Evolutionary conservation across 2,329 filamentous ascomycete genomes (phyloP).

Genomic region (Neonectria sp.): DNA sequence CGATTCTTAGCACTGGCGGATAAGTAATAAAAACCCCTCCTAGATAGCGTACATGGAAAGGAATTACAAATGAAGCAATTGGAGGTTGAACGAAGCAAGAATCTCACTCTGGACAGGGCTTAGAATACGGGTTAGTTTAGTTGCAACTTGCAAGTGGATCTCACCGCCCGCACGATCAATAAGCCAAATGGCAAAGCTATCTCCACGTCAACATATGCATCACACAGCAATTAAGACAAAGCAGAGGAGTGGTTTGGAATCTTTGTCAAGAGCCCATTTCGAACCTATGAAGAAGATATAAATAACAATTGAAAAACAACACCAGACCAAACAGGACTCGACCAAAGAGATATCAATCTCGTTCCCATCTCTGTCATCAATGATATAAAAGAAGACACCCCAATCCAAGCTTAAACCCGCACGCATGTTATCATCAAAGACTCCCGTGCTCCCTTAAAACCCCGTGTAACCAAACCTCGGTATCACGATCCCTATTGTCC

Average conservation of each 20-base stretch:
- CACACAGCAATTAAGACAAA: not conserved
- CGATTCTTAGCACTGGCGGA: not conserved
- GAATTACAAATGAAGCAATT: too few relatives aligned
- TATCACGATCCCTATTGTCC: slow-evolving; percentile 42
- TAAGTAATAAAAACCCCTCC: not conserved
- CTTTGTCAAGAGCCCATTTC: not conserved
- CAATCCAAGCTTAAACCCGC: slow-evolving; percentile 24
- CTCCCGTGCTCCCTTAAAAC: slow-evolving; percentile 13
- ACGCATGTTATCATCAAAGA: slow-evolving; percentile 26
- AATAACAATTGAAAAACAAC: slow-evolving; percentile 1
- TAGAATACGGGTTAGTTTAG: not conserved
- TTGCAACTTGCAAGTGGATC: not conserved
- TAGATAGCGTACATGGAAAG: not conserved
- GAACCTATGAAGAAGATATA: slow-evolving; percentile 4
- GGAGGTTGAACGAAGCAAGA: not conserved
- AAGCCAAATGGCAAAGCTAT: not conserved
- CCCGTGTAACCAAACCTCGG: slow-evolving; percentile 14
- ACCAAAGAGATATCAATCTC: slow-evolving; percentile 12
- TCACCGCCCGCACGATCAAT: slow-evolving; percentile 6
- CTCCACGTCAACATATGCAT: slow-evolving; percentile 1
- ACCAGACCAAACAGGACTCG: slow-evolving; percentile 11
- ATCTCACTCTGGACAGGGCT: not conserved
- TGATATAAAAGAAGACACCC: slow-evolving; percentile 11
- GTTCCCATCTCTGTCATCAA: slow-evolving; percentile 11
- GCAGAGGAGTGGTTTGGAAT: not conserved